Conservation (phyloP, 2,329 filamentous ascomycete species). For the Hypoxylon sp. region DNA sequence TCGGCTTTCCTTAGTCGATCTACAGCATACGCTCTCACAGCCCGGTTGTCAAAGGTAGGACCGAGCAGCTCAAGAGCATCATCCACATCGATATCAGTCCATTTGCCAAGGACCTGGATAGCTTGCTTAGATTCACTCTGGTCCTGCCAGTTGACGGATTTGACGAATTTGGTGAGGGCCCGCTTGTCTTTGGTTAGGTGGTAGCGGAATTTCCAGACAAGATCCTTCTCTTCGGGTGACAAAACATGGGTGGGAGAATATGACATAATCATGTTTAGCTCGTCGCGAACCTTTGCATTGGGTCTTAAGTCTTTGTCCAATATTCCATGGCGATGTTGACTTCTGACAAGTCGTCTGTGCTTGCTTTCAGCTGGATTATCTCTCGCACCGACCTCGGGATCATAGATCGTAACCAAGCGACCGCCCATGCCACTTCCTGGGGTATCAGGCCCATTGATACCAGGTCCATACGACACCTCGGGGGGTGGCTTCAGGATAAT, state of each 20-base stretch:
- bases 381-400: conserved; percentile 88
- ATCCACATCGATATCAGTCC: conserved; percentile 97
- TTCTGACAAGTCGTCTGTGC: conserved; percentile 90
- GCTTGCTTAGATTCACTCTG: conserved; percentile 88
- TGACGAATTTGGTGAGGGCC: conserved; percentile 96
- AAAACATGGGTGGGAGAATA: conserved; percentile 93
- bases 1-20: conserved; percentile 92
- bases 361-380: conserved; percentile 97
- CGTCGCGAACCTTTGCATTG: conserved; percentile 94
- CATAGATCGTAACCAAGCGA: conserved; percentile 87
- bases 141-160: conserved; percentile 96
- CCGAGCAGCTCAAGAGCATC: conserved; percentile 95
- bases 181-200: conserved; percentile 93
- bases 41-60: conserved; percentile 88
- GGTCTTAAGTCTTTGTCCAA: conserved; percentile 96
- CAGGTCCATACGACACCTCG: conserved; percentile 90
- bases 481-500: conserved; percentile 84
- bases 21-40: conserved; percentile 93
- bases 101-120: conserved; percentile 89
- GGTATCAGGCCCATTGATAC: conserved; percentile 79
- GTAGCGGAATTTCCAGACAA: conserved; percentile 98
- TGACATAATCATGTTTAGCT: conserved; percentile 89
- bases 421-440: conserved; percentile 64
- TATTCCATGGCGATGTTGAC: conserved; percentile 90
- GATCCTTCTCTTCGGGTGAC: conserved; percentile 91